A percentile compares a stretch with the other conserved stretches of the same genome.
Evolutionary conservation across 2,329 filamentous ascomycete species (phyloP).

Genomic region (Chrysoporthe puriensis): DNA sequence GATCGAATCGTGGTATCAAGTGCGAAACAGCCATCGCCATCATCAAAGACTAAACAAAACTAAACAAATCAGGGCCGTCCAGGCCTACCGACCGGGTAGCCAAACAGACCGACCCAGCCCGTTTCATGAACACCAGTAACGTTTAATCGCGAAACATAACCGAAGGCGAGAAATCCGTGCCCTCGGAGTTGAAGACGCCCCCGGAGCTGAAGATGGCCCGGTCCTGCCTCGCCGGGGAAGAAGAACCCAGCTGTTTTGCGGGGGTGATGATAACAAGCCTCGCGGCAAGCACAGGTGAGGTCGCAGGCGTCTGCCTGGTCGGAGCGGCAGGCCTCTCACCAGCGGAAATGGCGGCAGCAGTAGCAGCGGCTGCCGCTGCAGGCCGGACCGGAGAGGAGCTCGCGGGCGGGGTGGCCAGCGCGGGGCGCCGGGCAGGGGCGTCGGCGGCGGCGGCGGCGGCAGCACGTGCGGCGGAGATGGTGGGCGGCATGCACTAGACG

Average conservation of each 20-base stretch:
- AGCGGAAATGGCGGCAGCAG: background rate
- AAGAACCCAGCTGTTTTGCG: background rate
- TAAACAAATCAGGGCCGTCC: background rate
- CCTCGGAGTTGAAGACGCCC: constrained; percentile 8
- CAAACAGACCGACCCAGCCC: background rate
- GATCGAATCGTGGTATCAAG: constrained; percentile 15
- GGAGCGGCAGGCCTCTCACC: background rate
- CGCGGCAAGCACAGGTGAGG: background rate
- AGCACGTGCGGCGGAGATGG: background rate
- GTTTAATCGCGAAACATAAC: constrained; percentile 6
- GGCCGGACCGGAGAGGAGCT: background rate
- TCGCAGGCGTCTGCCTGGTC: background rate
- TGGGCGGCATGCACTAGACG: constrained; percentile 32
- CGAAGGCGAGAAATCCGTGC: constrained; percentile 12
- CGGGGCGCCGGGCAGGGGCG: background rate
- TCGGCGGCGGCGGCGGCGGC: background rate
- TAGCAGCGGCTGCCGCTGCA: background rate
- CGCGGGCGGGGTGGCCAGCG: background rate
- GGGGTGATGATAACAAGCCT: background rate
- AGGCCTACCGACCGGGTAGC: background rate
- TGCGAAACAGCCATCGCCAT: background rate
- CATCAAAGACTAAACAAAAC: background rate
- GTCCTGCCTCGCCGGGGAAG: background rate
- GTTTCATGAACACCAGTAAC: background rate
- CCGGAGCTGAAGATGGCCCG: background rate